Percentiles rank a stretch among this genome's conserved stretches.
These are phyloP conservation scores for Trichoderma orchidacearum DNA, from an alignment of 495 filamentous ascomycete genomes.

Conservation along the genomic window DNA sequence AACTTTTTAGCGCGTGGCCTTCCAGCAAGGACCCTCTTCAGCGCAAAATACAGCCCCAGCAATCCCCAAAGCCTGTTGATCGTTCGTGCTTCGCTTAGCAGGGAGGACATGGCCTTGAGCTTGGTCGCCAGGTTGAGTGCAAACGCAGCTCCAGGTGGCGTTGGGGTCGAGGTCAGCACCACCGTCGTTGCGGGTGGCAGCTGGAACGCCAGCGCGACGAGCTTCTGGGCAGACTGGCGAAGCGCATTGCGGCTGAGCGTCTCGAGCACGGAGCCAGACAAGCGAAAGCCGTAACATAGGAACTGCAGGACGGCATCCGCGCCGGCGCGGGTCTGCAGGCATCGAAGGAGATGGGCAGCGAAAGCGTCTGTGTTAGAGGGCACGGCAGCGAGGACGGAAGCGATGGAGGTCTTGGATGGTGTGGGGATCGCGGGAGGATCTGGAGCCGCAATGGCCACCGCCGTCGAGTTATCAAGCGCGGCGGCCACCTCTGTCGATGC, in stretches of 20 bases:
- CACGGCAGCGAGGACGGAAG: conserved; percentile 17
- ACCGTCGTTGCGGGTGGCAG: conserved; percentile 23
- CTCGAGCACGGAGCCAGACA: conserved; percentile 27
- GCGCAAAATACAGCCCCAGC: conserved; percentile 66
- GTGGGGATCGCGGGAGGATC: neutral
- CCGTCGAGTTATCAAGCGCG: neutral
- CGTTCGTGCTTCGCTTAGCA: conserved; percentile 52
- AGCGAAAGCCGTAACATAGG: conserved; percentile 49
- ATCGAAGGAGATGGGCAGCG: conserved; percentile 37
- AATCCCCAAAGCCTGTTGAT: conserved; percentile 71
- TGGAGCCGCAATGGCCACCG: neutral
- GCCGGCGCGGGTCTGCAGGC: conserved; percentile 42
- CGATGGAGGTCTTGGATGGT: conserved; percentile 9
- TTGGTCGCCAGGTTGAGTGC: conserved; percentile 26
- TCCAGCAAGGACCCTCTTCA: conserved; percentile 16
- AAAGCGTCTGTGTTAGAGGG: conserved; percentile 31
- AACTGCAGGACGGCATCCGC: conserved; percentile 49
- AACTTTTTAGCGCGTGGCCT: neutral
- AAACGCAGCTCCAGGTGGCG: conserved; percentile 24
- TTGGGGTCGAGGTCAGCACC: conserved; percentile 17
- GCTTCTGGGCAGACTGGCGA: conserved; percentile 19
- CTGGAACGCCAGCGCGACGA: conserved; percentile 23
- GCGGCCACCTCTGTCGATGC: neutral
- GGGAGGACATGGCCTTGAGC: conserved; percentile 31
- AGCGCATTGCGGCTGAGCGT: conserved; percentile 20